Percentiles rank a stretch among this genome's conserved stretches.
Evolutionary conservation across 2,329 filamentous ascomycete species (phyloP).

Genomic region (Samsoniella hepiali): DNA sequence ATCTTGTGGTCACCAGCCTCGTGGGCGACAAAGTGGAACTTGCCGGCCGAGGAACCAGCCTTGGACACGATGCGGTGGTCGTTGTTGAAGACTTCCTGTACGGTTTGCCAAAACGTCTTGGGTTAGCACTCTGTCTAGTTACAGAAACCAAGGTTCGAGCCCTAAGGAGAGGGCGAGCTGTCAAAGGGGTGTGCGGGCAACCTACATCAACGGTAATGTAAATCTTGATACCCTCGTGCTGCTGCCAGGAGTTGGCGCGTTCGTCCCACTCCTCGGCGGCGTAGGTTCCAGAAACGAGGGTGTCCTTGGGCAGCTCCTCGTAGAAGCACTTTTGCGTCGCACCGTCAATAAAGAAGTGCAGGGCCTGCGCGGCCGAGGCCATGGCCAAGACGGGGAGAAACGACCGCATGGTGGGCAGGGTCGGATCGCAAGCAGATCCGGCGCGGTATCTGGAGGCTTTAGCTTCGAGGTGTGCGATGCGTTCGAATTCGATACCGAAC

Average conservation of each 20-base stretch:
- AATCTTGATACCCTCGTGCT: constrained; percentile 74
- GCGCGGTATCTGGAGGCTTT: constrained; percentile 1
- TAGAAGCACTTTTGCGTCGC: constrained; percentile 90
- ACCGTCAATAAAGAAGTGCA: constrained; percentile 95
- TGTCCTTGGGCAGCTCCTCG: constrained; percentile 97
- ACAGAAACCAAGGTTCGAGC: neutral
- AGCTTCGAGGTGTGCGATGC: neutral
- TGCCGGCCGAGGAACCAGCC: constrained; percentile 69
- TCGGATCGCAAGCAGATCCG: neutral
- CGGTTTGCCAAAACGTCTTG: constrained; percentile 8
- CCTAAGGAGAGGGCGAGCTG: neutral
- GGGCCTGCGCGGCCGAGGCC: constrained; percentile 65
- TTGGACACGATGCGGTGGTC: constrained; percentile 94
- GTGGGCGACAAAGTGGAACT: constrained; percentile 93
- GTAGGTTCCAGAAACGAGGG: constrained; percentile 91
- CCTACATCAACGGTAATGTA: constrained; percentile 84
- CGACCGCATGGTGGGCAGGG: constrained; percentile 48
- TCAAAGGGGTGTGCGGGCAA: constrained; percentile 17
- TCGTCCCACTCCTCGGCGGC: constrained; percentile 80
- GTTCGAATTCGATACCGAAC: constrained; percentile 2
- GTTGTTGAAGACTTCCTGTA: constrained; percentile 90
- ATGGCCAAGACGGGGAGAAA: constrained; percentile 66
- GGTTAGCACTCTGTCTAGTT: constrained; percentile 10
- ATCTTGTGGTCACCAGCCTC: constrained; percentile 94
- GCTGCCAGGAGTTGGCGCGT: constrained; percentile 61